Evolutionary conservation across 1,139 yeast species (phyloP).

Genomic region (Protomyces pachydermus): DNA sequence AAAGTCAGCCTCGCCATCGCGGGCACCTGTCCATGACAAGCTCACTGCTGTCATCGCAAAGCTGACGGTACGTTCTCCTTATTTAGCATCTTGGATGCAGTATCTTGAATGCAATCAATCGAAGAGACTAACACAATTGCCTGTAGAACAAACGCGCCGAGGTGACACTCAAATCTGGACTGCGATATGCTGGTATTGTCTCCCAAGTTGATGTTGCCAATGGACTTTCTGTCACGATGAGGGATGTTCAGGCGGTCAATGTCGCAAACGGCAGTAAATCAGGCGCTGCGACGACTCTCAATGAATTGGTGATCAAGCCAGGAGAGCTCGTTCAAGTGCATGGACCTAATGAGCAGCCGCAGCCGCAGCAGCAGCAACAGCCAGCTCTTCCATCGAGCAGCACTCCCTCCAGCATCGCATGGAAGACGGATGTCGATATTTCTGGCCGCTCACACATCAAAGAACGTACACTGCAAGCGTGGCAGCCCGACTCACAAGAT

Average conservation of each 20-base stretch:
- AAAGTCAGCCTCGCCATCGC: not conserved
- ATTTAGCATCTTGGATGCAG: not conserved
- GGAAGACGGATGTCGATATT: conserved; percentile 83
- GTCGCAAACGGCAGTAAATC: conserved; percentile 35
- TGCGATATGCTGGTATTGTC: conserved; percentile 10
- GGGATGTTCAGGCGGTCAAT: conserved; percentile 1
- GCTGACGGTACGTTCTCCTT: not conserved
- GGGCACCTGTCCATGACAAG: not conserved
- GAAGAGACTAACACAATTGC: not conserved
- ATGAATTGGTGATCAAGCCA: conserved; percentile 50
- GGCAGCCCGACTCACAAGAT: conserved; percentile 61
- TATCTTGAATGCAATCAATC: not conserved
- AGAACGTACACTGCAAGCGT: conserved; percentile 72
- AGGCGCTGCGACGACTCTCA: conserved; percentile 42
- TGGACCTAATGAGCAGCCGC: conserved; percentile 17
- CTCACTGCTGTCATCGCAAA: conserved; percentile 2
- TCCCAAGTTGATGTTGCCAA: not conserved
- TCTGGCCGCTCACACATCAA: conserved; percentile 38
- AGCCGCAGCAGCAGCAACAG: conserved; percentile 10
- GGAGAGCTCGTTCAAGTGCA: conserved; percentile 64
- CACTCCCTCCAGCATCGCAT: conserved; percentile 36
- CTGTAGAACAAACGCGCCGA: conserved; percentile 7
- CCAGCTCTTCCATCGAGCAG: conserved; percentile 5
- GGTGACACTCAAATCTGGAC: conserved; percentile 6
- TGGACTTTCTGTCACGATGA: conserved; percentile 3